phyloP scores from a whole-genome alignment of 2,329 filamentous ascomycete species.

The Aquanectria penicillioides region DNA sequence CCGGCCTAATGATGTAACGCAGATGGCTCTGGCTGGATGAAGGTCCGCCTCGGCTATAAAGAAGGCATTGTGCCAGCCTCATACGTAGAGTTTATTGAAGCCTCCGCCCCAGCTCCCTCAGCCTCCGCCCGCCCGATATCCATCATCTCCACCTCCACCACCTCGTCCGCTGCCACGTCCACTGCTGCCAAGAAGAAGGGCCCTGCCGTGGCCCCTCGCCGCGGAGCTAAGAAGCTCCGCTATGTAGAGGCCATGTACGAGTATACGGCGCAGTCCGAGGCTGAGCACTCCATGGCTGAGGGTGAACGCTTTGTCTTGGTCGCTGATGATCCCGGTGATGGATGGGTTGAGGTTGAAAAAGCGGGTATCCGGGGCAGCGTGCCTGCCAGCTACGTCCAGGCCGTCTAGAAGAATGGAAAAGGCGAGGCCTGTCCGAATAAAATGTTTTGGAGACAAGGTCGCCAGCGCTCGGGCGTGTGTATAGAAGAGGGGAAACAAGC shows the following conservation, averaged over 20 bases:
- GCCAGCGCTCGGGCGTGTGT: conserved; percentile 16
- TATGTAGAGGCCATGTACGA: conserved; percentile 95
- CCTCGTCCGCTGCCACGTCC: conserved; percentile 46
- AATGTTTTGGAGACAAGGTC: not conserved
- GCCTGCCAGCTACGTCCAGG: conserved; percentile 91
- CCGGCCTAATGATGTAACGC: conserved; percentile 31
- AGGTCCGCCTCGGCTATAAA: conserved; percentile 77
- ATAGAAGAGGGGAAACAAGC: conserved; percentile 29
- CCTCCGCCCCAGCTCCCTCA: conserved; percentile 54
- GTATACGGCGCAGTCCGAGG: conserved; percentile 85
- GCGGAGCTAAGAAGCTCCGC: conserved; percentile 91
- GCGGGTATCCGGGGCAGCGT: conserved; percentile 88
- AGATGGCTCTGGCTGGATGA: conserved; percentile 95
- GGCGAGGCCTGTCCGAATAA: too few species aligned
- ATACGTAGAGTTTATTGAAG: conserved; percentile 75
- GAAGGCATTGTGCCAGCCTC: conserved; percentile 88
- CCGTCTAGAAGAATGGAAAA: conserved; percentile 60
- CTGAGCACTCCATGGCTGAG: conserved; percentile 89
- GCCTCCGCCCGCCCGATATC: conserved; percentile 73
- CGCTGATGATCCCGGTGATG: conserved; percentile 88
- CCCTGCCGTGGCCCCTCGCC: conserved; percentile 87
- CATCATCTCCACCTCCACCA: conserved; percentile 77
- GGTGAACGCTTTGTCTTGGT: conserved; percentile 93
- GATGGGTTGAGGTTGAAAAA: conserved; percentile 97
- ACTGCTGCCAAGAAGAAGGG: conserved; percentile 80